Conservation (phyloP, 148 eudicot species). For the Rhododendron henanense region DNA sequence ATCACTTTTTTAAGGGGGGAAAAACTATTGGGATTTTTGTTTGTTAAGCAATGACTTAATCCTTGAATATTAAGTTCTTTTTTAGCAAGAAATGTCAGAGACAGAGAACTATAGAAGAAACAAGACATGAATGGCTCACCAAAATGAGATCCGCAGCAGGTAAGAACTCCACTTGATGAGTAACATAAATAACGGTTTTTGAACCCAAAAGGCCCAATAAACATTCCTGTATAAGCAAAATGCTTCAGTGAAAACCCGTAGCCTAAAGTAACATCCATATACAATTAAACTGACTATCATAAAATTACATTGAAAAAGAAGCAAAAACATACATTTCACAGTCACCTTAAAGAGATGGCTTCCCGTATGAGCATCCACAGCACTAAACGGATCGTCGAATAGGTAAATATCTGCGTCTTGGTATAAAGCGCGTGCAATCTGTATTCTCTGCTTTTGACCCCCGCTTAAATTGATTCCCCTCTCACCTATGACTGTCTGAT, state of each 20-base stretch:
- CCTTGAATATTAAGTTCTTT: not conserved
- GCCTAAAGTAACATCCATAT: not conserved
- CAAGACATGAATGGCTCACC: constrained; percentile 31
- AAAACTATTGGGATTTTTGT: not conserved
- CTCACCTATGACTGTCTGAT: constrained; percentile 53
- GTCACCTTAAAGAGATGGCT: constrained; percentile 61
- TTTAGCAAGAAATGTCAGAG: not conserved
- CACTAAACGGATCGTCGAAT: constrained; percentile 68
- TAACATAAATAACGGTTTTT: constrained; percentile 54
- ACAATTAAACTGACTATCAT: not conserved
- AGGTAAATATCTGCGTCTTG: constrained; percentile 54
- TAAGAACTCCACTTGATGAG: constrained; percentile 60
- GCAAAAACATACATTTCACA: not conserved
- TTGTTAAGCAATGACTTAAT: not conserved
- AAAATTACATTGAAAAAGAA: not conserved
- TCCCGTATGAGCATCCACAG: constrained; percentile 70
- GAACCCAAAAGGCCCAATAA: constrained; percentile 27
- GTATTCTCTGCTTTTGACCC: constrained; percentile 65
- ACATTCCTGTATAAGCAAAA: not conserved
- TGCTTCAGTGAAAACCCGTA: not conserved
- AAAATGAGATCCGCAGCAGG: constrained; percentile 59
- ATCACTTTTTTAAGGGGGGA: not conserved
- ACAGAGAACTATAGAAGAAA: not conserved
- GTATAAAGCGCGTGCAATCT: constrained; percentile 55
- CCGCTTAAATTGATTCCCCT: constrained; percentile 73